Evolutionary conservation across 352 stramenopile genomes (phyloP).

Genomic region (Paralagenidium karlingii): DNA sequence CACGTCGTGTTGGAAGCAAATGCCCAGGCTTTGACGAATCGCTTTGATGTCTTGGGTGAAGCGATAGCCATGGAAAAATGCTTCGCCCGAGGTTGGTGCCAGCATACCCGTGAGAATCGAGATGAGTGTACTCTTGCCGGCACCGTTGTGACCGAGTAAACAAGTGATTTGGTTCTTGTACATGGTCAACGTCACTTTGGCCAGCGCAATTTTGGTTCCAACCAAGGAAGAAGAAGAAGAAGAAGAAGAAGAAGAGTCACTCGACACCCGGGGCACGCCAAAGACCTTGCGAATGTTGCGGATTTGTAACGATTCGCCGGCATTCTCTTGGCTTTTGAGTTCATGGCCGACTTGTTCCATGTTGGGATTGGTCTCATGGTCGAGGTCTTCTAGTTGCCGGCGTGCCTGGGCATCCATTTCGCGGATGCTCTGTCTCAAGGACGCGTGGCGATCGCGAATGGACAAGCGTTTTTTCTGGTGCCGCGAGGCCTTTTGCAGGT

Average conservation of each 20-base stretch:
- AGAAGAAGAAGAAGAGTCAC: too few species aligned
- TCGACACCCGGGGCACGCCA: slow-evolving; percentile 47
- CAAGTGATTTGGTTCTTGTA: slow-evolving; percentile 67
- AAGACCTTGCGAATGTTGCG: slow-evolving; percentile 69
- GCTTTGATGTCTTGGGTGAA: slow-evolving; percentile 57
- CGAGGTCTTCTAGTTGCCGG: too few species aligned
- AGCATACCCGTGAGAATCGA: slow-evolving; percentile 63
- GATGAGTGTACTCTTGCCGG: slow-evolving; percentile 68
- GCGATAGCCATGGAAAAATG: slow-evolving; percentile 37
- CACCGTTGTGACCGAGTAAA: slow-evolving; percentile 65
- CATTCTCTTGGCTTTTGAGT: slow-evolving; percentile 27
- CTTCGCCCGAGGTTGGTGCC: slow-evolving; percentile 27
- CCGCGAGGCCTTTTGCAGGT: too few species aligned
- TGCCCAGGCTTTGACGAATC: slow-evolving; percentile 87
- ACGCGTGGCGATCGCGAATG: too few species aligned
- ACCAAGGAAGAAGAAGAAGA: slow-evolving; percentile 49
- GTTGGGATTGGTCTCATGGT: too few species aligned
- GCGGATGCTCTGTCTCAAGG: too few species aligned
- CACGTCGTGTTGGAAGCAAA: slow-evolving; percentile 96
- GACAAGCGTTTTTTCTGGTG: too few species aligned
- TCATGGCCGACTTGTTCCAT: slow-evolving; percentile 16
- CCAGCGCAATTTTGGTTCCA: slow-evolving; percentile 78
- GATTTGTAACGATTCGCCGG: slow-evolving; percentile 34
- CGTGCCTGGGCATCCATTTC: too few species aligned
- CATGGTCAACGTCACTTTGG: slow-evolving; percentile 69